phyloP scores from a whole-genome alignment of 768 basidiomycete genomes.

The Mrakia gelida region DNA sequence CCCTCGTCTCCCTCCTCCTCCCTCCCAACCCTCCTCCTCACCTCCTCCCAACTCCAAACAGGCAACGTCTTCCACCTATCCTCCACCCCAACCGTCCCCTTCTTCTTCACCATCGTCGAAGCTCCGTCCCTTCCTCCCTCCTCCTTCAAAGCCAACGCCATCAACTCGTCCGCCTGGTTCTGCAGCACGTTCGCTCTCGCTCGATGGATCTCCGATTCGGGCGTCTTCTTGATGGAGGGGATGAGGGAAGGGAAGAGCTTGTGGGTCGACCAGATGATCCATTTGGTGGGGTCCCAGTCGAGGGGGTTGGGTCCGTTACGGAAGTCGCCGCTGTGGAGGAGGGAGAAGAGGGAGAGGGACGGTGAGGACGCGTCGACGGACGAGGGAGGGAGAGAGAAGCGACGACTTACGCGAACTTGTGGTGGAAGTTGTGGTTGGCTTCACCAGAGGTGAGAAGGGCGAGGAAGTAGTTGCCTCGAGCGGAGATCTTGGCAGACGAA shows the following conservation, averaged over 20 bases:
- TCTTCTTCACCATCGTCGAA: constrained; percentile 29
- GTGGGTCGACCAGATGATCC: constrained; percentile 61
- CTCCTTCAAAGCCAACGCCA: constrained; percentile 25
- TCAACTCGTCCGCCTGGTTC: constrained; percentile 39
- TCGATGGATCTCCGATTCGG: constrained; percentile 39
- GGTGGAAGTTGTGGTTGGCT: constrained; percentile 69
- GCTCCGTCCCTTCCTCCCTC: not conserved
- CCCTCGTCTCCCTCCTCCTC: constrained; percentile 34
- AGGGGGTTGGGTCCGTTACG: constrained; percentile 53
- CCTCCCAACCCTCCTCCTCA: constrained; percentile 34
- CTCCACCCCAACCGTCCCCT: not conserved
- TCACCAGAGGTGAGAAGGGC: constrained; percentile 69
- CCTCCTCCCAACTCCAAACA: constrained; percentile 38
- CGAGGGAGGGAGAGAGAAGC: too few relatives aligned
- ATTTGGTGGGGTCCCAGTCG: constrained; percentile 80
- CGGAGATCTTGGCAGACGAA: not conserved
- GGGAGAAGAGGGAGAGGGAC: not conserved
- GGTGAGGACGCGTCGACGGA: not conserved
- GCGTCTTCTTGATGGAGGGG: constrained; percentile 40
- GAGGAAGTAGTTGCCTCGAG: constrained; percentile 45
- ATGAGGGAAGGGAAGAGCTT: constrained; percentile 40
- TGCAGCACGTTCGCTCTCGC: constrained; percentile 40
- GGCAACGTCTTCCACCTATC: constrained; percentile 35
- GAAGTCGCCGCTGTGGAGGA: constrained; percentile 53
- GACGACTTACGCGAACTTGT: constrained; percentile 65